phyloP scores from a whole-genome alignment of 2,329 filamentous ascomycete species.

The Coniochaeta prunicola region DNA sequence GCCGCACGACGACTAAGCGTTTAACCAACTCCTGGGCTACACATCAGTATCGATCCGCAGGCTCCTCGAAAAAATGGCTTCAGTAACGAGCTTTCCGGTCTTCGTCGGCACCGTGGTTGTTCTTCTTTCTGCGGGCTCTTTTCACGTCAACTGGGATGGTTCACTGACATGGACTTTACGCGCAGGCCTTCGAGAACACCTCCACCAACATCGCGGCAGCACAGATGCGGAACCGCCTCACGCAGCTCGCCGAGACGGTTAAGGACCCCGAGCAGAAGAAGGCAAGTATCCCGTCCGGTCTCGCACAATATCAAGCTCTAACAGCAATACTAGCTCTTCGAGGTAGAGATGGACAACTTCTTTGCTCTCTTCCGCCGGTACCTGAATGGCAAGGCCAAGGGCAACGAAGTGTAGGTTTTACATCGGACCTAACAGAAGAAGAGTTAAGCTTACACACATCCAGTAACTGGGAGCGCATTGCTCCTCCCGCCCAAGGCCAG shows the following conservation, averaged over 20 bases:
- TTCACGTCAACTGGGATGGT: constrained; percentile 8
- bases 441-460: constrained; percentile 11
- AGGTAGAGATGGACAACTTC: constrained; percentile 99
- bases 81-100: constrained; percentile 4
- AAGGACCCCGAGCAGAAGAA: constrained; percentile 75
- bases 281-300: constrained; percentile 41
- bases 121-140: background rate
- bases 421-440: background rate
- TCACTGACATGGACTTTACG: constrained; percentile 21
- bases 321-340: constrained; percentile 61
- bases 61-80: background rate
- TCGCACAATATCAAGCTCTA: constrained; percentile 5
- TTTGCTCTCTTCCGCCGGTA: constrained; percentile 98
- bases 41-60: background rate
- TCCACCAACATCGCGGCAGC: constrained; percentile 96
- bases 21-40: background rate
- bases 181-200: constrained; percentile 96
- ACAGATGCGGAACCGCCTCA: constrained; percentile 98
- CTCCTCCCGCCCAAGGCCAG: constrained; percentile 85
- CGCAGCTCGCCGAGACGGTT: constrained; percentile 84
- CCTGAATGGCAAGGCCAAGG: constrained; percentile 98
- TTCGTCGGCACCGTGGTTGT: background rate
- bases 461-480: constrained; percentile 95
- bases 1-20: background rate
- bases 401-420: constrained; percentile 66